Conservation (phyloP, 2,329 filamentous ascomycete species). For the Blastomyces gilchristii region DNA sequence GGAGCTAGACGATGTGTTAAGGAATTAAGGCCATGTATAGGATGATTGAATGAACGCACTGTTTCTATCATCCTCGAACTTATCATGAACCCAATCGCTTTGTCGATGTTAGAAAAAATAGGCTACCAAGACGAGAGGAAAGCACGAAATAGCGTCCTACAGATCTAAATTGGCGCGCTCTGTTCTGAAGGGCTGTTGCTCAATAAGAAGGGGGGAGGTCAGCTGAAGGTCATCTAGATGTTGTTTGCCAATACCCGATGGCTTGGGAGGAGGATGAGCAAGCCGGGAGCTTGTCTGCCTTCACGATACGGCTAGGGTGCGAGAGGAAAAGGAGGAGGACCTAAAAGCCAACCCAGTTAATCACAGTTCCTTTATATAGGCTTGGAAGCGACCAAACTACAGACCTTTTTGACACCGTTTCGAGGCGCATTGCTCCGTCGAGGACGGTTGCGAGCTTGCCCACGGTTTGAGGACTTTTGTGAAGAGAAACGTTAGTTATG, state of each 20-base stretch:
- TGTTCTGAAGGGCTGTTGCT: slow-evolving; percentile 36
- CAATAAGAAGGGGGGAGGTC: slow-evolving; percentile 30
- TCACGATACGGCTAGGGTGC: slow-evolving; percentile 29
- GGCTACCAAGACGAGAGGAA: not conserved
- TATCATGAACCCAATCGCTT: slow-evolving; percentile 92
- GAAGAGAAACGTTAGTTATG: not conserved
- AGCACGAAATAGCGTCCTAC: slow-evolving; percentile 22
- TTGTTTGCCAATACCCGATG: slow-evolving; percentile 18
- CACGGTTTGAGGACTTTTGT: slow-evolving; percentile 21
- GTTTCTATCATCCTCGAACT: slow-evolving; percentile 63
- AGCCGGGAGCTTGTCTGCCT: slow-evolving; percentile 13
- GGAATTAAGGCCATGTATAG: slow-evolving; percentile 10
- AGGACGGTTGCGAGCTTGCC: slow-evolving; percentile 27
- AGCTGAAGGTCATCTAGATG: slow-evolving; percentile 33
- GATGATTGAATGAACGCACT: slow-evolving; percentile 25
- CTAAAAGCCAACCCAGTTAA: slow-evolving; percentile 19
- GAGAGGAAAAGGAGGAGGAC: slow-evolving; percentile 38
- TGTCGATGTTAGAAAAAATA: slow-evolving; percentile 1
- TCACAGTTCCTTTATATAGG: slow-evolving; percentile 14
- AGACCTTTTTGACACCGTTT: slow-evolving; percentile 85
- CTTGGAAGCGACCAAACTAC: slow-evolving; percentile 12
- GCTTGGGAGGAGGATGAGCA: slow-evolving; percentile 4
- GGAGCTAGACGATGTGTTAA: slow-evolving; percentile 27
- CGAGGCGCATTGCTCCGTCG: slow-evolving; percentile 51
- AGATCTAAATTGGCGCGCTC: slow-evolving; percentile 39